A percentile compares a stretch with the other conserved stretches of the same genome.
These are phyloP conservation scores for Penicillium macrosclerotiorum DNA, from an alignment of 495 filamentous ascomycete genomes.

Conservation along the genomic window DNA sequence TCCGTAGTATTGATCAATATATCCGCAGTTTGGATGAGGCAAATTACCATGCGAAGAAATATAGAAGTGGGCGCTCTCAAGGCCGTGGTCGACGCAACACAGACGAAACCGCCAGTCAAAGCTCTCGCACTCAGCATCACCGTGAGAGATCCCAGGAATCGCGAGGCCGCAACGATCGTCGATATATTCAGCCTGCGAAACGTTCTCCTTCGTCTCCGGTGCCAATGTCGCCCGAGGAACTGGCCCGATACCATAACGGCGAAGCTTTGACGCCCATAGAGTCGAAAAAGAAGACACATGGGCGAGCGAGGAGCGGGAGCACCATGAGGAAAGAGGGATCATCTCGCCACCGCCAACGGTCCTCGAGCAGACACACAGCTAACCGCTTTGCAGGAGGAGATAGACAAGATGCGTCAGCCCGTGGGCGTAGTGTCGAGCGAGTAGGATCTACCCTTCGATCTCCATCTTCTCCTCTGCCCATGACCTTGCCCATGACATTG, in stretches of 20 bases:
- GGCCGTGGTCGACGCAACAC: constrained; percentile 59
- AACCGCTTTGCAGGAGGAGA: constrained; percentile 51
- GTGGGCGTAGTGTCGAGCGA: constrained; percentile 54
- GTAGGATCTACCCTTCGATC: constrained; percentile 62
- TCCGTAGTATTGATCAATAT: constrained; percentile 76
- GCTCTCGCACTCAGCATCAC: constrained; percentile 42
- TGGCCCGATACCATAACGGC: constrained; percentile 55
- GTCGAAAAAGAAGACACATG: constrained; percentile 37
- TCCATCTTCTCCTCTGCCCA: constrained; percentile 77
- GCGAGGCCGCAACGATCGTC: constrained; percentile 60
- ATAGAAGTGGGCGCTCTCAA: constrained; percentile 49
- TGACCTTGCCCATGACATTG: constrained; percentile 44
- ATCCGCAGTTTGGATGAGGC: constrained; percentile 83
- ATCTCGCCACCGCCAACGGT: constrained; percentile 40
- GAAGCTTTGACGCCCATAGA: constrained; percentile 43
- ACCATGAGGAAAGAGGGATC: constrained; percentile 37
- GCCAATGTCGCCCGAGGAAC: constrained; percentile 86
- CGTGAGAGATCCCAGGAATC: constrained; percentile 67
- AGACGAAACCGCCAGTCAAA: constrained; percentile 47
- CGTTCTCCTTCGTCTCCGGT: constrained; percentile 86
- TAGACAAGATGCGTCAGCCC: constrained; percentile 35
- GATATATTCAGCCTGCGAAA: constrained; percentile 78
- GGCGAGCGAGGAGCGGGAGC: constrained; percentile 39
- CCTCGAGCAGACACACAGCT: constrained; percentile 38
- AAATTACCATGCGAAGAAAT: constrained; percentile 56